These are phyloP conservation scores for Ogataea polymorpha DNA, from an alignment of 805 yeast genomes.

Conservation along the genomic window DNA sequence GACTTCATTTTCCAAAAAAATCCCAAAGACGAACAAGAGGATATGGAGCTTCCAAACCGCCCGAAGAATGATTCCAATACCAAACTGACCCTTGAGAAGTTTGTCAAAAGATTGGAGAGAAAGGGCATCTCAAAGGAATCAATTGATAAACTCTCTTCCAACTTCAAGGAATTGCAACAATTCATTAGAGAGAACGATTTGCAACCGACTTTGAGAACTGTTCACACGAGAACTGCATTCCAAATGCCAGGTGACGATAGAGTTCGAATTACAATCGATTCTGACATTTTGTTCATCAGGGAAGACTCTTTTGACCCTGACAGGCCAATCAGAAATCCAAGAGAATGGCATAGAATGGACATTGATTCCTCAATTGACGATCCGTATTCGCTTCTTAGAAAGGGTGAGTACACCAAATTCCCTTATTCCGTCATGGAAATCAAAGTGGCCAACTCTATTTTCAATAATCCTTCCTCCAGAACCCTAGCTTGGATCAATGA, in stretches of 20 bases:
- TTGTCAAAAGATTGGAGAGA: conserved; percentile 58
- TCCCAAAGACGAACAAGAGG: conserved; percentile 31
- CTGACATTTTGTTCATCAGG: conserved; percentile 81
- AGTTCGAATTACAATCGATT: conserved; percentile 85
- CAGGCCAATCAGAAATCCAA: conserved; percentile 87
- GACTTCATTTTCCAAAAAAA: conserved; percentile 47
- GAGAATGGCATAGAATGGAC: conserved; percentile 88
- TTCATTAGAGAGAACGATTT: conserved; percentile 64
- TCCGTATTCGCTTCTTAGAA: conserved; percentile 71
- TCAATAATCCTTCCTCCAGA: conserved; percentile 48
- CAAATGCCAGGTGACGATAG: conserved; percentile 98
- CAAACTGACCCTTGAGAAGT: conserved; percentile 40
- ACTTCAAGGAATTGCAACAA: conserved; percentile 57
- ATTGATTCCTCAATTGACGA: conserved; percentile 73
- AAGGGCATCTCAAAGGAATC: conserved; percentile 53
- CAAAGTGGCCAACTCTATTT: conserved; percentile 44
- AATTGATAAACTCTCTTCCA: conserved; percentile 48
- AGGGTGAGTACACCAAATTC: conserved; percentile 80
- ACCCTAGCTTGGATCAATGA: conserved; percentile 77
- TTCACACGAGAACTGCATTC: conserved; percentile 90
- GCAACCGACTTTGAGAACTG: conserved; percentile 84
- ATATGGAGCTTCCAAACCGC: conserved; percentile 28
- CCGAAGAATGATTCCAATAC: conserved; percentile 6
- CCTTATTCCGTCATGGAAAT: conserved; percentile 90
- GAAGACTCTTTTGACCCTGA: conserved; percentile 85